Evolutionary conservation across 129 eudicot species (phyloP), one percentile per base, ranked within the genome.

Genomic region (Lactuca sativa): DNA sequence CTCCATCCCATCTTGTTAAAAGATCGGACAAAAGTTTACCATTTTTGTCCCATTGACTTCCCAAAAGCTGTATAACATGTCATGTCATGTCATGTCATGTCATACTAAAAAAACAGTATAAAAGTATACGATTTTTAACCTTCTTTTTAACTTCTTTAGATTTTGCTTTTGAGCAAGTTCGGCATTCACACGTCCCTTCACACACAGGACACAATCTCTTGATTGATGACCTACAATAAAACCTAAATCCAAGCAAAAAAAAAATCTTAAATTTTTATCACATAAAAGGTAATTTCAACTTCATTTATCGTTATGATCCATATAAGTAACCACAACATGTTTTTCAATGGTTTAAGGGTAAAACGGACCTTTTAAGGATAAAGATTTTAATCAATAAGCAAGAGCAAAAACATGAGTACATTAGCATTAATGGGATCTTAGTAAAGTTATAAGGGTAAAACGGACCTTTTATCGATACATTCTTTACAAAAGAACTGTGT

Each of bases 191-290:
- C 33, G 82, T 80, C 64, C 78, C 81, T 63, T 55, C 74, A 67
- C 98, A 92, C 74, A 88, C 88, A 0, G 98, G 98, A 71, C 98
- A 92, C 76, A 61, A 61, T 51, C 53, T 51, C 72, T 74, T 77
- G 48, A 92, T 55, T 36, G 88, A 78, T 64, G 80, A 77, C 80
- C 76, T 82, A 74, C 75, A 84, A 72, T 80, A 65, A 32, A 47
- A 47, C 88, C 98, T 89, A 73, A 43, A 82, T 38, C 62, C 25
- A 73, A 61, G 66, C 54, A 64, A 54, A 64, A 17, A 56, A 56
- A 43, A 48, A 52, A 72, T 61, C 6, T 33, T 59, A 32, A 57
- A 59, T 13, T 25, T 25, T 31, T 14, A 43, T 40, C 63, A 21
- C 15, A 12, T 32, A 61, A 68, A 18, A 37, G 57, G 65, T 55